Percentiles rank a stretch among this genome's conserved stretches.
These are phyloP conservation scores for Glycyrrhiza uralensis DNA, from an alignment of 306 rosid species.

Conservation along the genomic window DNA sequence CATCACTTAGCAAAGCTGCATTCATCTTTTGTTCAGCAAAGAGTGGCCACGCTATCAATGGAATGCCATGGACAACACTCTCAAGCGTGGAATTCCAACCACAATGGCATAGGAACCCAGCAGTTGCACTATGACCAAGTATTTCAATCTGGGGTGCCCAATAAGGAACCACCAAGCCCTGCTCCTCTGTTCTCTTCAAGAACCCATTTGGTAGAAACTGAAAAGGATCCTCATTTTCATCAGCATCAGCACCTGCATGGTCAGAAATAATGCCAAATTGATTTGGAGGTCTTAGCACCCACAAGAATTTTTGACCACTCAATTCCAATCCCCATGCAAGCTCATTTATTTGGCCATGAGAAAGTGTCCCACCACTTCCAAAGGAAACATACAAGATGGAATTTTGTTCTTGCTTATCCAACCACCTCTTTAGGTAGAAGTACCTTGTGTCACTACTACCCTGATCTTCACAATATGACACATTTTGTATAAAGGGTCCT, in stretches of 20 bases:
- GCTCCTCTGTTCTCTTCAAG: slow-evolving; percentile 19
- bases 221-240: slow-evolving; percentile 12
- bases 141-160: slow-evolving; percentile 35
- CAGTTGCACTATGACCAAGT: slow-evolving; percentile 24
- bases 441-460: neutral
- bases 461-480: neutral
- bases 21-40: slow-evolving; percentile 39
- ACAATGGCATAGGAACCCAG: slow-evolving; percentile 32
- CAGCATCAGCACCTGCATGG: neutral
- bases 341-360: slow-evolving; percentile 22
- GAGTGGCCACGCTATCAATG: slow-evolving; percentile 38
- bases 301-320: slow-evolving; percentile 29
- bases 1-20: slow-evolving; percentile 22
- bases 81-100: slow-evolving; percentile 45
- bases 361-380: slow-evolving; percentile 38
- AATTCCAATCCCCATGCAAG: slow-evolving; percentile 36
- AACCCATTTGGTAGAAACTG: slow-evolving; percentile 32
- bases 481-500: slow-evolving; percentile 41
- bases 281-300: slow-evolving; percentile 34
- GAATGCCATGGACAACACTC: slow-evolving; percentile 26
- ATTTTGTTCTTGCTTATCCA: slow-evolving; percentile 16
- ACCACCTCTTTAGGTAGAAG: slow-evolving; percentile 28
- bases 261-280: slow-evolving; percentile 12
- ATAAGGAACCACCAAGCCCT: slow-evolving; percentile 36
- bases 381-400: slow-evolving; percentile 31